phyloP scores from a whole-genome alignment of 2,329 filamentous ascomycete genomes.

The Sclerotinia borealis region DNA sequence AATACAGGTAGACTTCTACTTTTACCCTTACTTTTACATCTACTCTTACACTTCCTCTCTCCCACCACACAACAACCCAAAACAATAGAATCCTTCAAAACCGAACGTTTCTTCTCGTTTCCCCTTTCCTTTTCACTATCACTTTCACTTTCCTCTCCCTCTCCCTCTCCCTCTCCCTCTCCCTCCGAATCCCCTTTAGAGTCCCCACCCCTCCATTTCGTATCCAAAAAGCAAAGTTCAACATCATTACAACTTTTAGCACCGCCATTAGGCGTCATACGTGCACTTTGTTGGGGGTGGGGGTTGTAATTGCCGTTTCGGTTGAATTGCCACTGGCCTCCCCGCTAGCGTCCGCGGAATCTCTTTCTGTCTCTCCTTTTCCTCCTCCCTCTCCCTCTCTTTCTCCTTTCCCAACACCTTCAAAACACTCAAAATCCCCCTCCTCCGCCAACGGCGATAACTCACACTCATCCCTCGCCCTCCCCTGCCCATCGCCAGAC shows the following conservation, averaged over 20 bases:
- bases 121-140: neutral
- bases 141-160: neutral
- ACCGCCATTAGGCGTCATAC: neutral
- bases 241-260: constrained; percentile 1
- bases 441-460: neutral
- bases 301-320: neutral
- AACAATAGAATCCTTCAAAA: neutral
- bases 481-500: no score
- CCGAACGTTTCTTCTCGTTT: neutral
- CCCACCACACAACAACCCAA: neutral
- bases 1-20: neutral
- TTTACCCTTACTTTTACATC: neutral
- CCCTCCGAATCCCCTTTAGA: no score
- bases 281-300: neutral
- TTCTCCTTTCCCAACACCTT: neutral
- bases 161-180: no score
- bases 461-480: neutral
- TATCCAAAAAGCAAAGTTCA: neutral
- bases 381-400: neutral
- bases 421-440: neutral
- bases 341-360: no score
- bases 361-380: no score
- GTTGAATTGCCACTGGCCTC: no score
- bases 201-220: no score
- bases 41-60: neutral